Evolutionary conservation across 2,329 filamentous ascomycete species (phyloP), one percentile per base, ranked within the genome.

Genomic region (Cercospora brassicicola): DNA sequence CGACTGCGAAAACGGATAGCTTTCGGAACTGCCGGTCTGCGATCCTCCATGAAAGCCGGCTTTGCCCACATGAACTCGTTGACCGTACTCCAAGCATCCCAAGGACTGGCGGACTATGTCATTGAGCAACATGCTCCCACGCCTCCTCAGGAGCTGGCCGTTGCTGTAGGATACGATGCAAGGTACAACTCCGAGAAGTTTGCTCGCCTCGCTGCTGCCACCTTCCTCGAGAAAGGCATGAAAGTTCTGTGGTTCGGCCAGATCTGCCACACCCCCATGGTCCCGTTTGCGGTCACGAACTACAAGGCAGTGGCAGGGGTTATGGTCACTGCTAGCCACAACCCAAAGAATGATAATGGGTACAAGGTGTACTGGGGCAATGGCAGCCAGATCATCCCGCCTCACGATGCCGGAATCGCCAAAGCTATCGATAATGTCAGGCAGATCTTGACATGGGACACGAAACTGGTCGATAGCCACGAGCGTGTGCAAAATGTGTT

Each of bases 301-400:
- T 80, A 87, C 64, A 77, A 80, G 42, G 86, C 87, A 33, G 84
- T 81, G 3, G 88, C 86, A 53, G 88, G 88, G 20, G 81, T 90
- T 31, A 90, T 90, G 87, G 83, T 90, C 42, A 90, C 88, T 13
- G 88, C 88, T 33, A 89, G 86, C 73, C 87, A 89, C 77, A 90
- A 90, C 72, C 87, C 88, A 13, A 84, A 86, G 56, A 81, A 85
- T 72, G 87, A 90, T 75, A 90, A 90, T 74, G 88, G 88, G 20
- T 90, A 90, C 79, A 90, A 90, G 78, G 88, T 90, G 8, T 90
- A 90, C 78, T 89, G 86, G 81, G 81, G 81, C 15, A 89, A 89
- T 73, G 88, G 87, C 2, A 88, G 86, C 73, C 88, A 90, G 75
- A 90, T 90, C 71, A 88, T 89, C 63, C 84, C 87, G 9, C 88